Conservation (phyloP, 2,329 filamentous ascomycete species). For the Xylariaceae sp. region DNA sequence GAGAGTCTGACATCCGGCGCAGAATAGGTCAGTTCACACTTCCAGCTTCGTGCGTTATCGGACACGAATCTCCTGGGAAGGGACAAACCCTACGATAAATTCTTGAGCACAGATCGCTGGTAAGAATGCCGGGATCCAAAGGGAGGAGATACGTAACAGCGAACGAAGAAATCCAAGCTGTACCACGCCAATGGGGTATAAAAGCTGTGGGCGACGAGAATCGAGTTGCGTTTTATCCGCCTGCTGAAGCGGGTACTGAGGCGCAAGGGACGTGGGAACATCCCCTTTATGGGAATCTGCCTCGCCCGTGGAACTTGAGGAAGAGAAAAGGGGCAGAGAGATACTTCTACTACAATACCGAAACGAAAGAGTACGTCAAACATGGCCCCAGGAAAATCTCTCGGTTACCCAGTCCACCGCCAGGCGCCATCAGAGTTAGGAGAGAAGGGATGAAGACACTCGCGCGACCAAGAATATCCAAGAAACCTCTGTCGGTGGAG, state of each 20-base stretch:
- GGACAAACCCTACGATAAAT: no score
- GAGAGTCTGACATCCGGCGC: no score
- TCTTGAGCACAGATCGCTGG: background rate
- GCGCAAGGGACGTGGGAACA: constrained; percentile 1
- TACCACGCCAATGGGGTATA: background rate
- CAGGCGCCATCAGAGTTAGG: background rate
- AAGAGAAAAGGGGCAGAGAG: background rate
- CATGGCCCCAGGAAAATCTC: constrained; percentile 2
- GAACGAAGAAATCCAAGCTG: background rate
- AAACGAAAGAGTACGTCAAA: background rate
- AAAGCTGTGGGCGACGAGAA: background rate
- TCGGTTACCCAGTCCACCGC: background rate
- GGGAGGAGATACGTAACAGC: constrained; percentile 2
- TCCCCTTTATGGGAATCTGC: constrained; percentile 4
- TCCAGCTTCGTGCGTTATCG: background rate
- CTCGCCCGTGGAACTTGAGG: constrained; percentile 7
- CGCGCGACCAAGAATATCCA: constrained; percentile 3
- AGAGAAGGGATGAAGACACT: background rate
- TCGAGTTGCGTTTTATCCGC: background rate
- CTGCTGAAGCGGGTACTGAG: background rate
- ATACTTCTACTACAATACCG: constrained; percentile 6
- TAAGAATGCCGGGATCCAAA: background rate
- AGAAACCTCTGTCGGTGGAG: background rate
- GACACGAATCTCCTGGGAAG: no score
- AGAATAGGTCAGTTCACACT: background rate